A percentile compares a stretch with the other conserved stretches of the same genome.
phyloP scores from a whole-genome alignment of 805 yeast genomes.

The Pichia pseudocactophila region DNA sequence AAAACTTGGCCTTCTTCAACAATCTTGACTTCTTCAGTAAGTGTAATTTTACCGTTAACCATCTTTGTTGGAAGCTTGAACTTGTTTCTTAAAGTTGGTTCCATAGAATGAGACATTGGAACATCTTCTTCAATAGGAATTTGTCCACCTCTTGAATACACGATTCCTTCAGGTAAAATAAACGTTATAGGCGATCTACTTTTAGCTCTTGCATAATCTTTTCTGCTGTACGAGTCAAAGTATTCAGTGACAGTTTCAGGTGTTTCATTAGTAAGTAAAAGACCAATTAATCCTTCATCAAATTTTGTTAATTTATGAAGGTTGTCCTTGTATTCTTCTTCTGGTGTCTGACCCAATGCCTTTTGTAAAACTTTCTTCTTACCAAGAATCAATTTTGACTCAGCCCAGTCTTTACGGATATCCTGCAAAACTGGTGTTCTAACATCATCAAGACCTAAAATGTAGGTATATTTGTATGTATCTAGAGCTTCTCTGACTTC shows the following conservation, averaged over 20 bases:
- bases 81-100: slow-evolving; percentile 82
- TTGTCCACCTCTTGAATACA: slow-evolving; percentile 94
- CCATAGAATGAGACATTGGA: slow-evolving; percentile 93
- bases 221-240: slow-evolving; percentile 65
- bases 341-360: slow-evolving; percentile 81
- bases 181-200: slow-evolving; percentile 75
- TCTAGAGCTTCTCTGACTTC: slow-evolving; percentile 82
- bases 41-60: slow-evolving; percentile 75
- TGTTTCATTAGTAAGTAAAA: slow-evolving; percentile 80
- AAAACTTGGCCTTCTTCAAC: slow-evolving; percentile 72
- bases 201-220: slow-evolving; percentile 88
- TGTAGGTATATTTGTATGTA: slow-evolving; percentile 70
- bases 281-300: slow-evolving; percentile 74
- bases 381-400: slow-evolving; percentile 83
- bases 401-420: slow-evolving; percentile 86
- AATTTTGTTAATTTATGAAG: slow-evolving; percentile 57
- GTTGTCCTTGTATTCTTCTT: slow-evolving; percentile 85
- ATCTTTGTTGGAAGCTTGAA: slow-evolving; percentile 87
- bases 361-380: slow-evolving; percentile 88
- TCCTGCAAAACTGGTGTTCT: slow-evolving; percentile 94
- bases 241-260: slow-evolving; percentile 87
- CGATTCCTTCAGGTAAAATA: slow-evolving; percentile 80
- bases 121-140: slow-evolving; percentile 85
- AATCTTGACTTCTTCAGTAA: slow-evolving; percentile 70
- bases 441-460: slow-evolving; percentile 79